phyloP scores from a whole-genome alignment of 129 eudicot genomes.

The Apium graveolens region DNA sequence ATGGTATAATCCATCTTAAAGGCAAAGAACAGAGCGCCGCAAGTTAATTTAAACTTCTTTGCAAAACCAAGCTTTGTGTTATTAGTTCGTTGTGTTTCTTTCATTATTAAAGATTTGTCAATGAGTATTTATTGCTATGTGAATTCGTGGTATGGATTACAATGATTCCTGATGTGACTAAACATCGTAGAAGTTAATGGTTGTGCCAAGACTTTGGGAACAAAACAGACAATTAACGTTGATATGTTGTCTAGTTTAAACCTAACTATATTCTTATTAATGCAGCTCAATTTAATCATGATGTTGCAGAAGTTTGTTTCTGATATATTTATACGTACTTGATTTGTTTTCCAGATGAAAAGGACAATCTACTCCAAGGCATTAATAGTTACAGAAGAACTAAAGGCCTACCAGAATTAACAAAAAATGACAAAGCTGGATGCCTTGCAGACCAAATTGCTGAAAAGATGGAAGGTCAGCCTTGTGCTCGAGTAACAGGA shows the following conservation, averaged over 20 bases:
- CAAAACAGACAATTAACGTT: neutral
- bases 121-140: neutral
- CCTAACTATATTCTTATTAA: neutral
- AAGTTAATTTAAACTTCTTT: too few relatives aligned
- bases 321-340: neutral
- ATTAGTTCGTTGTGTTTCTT: too few relatives aligned
- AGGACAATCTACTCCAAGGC: slow-evolving; percentile 71
- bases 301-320: neutral
- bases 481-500: slow-evolving; percentile 27
- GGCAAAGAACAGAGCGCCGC: too few relatives aligned
- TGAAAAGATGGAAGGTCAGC: slow-evolving; percentile 32
- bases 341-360: slow-evolving; percentile 42
- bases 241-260: neutral
- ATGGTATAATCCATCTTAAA: neutral
- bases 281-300: neutral
- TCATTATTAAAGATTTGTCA: too few relatives aligned
- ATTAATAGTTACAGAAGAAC: slow-evolving; percentile 61
- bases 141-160: too few relatives aligned
- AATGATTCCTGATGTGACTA: too few relatives aligned
- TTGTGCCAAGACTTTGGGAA: neutral
- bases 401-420: slow-evolving; percentile 20
- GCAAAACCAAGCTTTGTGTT: too few relatives aligned
- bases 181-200: neutral
- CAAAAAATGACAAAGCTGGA: slow-evolving; percentile 52
- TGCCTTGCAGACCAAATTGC: slow-evolving; percentile 77